These are phyloP conservation scores for Suillus variegatus DNA, from an alignment of 768 basidiomycete species.

Conservation along the genomic window DNA sequence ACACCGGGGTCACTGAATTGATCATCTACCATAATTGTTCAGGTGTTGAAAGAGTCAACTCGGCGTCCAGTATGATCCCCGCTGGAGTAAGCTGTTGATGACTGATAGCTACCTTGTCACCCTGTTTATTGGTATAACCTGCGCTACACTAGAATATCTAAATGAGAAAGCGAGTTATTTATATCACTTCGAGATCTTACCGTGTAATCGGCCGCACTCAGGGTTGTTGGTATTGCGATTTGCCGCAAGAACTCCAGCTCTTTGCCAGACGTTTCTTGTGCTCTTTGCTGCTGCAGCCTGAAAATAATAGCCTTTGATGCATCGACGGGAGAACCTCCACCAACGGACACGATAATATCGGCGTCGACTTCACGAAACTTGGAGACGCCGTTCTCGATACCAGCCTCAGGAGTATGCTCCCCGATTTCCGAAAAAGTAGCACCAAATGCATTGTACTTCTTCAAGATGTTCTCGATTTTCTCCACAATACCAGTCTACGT, in stretches of 20 bases:
- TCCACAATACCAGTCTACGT: conserved; percentile 27
- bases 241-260: conserved; percentile 46
- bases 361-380: conserved; percentile 56
- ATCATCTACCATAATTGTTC: conserved; percentile 65
- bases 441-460: conserved; percentile 57
- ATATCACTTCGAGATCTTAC: conserved; percentile 35
- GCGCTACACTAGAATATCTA: conserved; percentile 50
- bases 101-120: conserved; percentile 57
- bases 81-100: conserved; percentile 63
- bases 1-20: conserved; percentile 12
- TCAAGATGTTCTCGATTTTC: conserved; percentile 45
- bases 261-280: conserved; percentile 49
- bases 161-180: background rate
- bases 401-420: conserved; percentile 69
- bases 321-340: conserved; percentile 82
- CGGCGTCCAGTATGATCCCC: conserved; percentile 77
- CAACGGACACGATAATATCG: conserved; percentile 71
- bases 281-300: conserved; percentile 42
- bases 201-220: conserved; percentile 77
- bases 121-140: conserved; percentile 71
- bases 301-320: conserved; percentile 74
- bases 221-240: conserved; percentile 81
- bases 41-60: conserved; percentile 72
- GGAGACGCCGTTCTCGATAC: conserved; percentile 57
- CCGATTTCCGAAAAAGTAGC: conserved; percentile 75